These are phyloP conservation scores for Sporisorium graminicola DNA, from an alignment of 1,284 basidiomycete species.

Conservation along the genomic window DNA sequence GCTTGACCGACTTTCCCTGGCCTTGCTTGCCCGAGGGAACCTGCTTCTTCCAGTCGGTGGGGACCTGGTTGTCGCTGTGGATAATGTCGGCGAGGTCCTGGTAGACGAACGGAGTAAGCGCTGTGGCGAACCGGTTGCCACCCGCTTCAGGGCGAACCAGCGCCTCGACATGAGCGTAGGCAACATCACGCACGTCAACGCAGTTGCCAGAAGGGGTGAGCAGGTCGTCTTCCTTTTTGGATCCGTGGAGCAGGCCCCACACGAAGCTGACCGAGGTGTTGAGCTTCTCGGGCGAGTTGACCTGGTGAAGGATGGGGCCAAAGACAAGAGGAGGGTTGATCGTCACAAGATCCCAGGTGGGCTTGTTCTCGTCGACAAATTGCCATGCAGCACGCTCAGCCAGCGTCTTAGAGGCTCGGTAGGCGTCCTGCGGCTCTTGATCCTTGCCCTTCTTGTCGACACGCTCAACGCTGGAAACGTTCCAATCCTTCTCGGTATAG, in stretches of 20 bases:
- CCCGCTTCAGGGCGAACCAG: constrained; percentile 75
- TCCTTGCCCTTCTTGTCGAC: constrained; percentile 52
- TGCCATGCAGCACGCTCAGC: constrained; percentile 75
- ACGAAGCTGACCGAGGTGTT: constrained; percentile 74
- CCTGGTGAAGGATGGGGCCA: constrained; percentile 74
- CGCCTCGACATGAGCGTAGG: constrained; percentile 75
- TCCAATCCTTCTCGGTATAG: constrained; percentile 76
- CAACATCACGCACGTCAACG: constrained; percentile 78
- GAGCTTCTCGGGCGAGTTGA: constrained; percentile 72
- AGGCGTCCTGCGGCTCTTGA: constrained; percentile 72
- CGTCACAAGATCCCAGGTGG: constrained; percentile 52
- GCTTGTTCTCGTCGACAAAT: constrained; percentile 55
- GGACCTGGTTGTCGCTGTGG: constrained; percentile 51
- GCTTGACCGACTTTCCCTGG: constrained; percentile 41
- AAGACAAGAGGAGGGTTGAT: constrained; percentile 61
- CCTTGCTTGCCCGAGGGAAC: constrained; percentile 57
- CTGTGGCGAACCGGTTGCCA: constrained; percentile 74
- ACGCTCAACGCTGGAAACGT: constrained; percentile 74
- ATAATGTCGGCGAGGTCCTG: constrained; percentile 58
- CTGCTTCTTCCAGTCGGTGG: constrained; percentile 55
- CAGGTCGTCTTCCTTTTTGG: constrained; percentile 68
- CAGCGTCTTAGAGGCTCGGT: constrained; percentile 75
- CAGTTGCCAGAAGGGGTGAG: constrained; percentile 70
- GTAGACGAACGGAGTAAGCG: constrained; percentile 46
- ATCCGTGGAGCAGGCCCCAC: constrained; percentile 70